Evolutionary conservation across 805 yeast species (phyloP).

Genomic region (Starmerella tilneyi): DNA sequence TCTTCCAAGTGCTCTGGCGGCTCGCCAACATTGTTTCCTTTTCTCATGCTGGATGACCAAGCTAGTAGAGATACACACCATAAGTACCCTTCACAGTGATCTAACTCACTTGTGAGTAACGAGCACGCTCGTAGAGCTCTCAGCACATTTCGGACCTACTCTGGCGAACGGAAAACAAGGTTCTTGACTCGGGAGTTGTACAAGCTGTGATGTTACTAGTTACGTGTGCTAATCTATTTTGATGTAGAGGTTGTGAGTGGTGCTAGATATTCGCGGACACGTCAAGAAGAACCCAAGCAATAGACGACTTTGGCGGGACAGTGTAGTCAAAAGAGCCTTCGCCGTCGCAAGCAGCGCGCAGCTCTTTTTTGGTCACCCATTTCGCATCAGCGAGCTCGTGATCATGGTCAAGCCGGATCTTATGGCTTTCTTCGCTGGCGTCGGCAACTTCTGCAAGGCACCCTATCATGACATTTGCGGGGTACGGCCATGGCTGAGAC

Average conservation of each 20-base stretch:
- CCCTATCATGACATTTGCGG: constrained; percentile 87
- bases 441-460: constrained; percentile 71
- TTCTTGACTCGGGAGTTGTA: no score
- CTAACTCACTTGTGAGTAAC: no score
- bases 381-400: constrained; percentile 75
- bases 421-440: constrained; percentile 34
- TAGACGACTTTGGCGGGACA: constrained; percentile 31
- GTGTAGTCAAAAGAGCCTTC: constrained; percentile 18
- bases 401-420: constrained; percentile 66
- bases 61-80: neutral
- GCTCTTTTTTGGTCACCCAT: constrained; percentile 60
- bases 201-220: neutral
- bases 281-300: constrained; percentile 31
- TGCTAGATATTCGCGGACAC: constrained; percentile 18
- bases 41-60: constrained; percentile 11
- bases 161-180: no score
- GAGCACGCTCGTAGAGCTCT: no score
- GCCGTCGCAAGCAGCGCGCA: constrained; percentile 35
- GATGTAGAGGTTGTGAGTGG: neutral
- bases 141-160: no score
- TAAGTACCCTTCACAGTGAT: neutral
- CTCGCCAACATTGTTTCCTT: constrained; percentile 22
- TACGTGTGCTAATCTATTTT: neutral
- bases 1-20: constrained; percentile 27
- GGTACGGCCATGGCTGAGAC: constrained; percentile 97